Evolutionary conservation across 2,329 filamentous ascomycete genomes (phyloP).

Genomic region (Claviceps citrina): DNA sequence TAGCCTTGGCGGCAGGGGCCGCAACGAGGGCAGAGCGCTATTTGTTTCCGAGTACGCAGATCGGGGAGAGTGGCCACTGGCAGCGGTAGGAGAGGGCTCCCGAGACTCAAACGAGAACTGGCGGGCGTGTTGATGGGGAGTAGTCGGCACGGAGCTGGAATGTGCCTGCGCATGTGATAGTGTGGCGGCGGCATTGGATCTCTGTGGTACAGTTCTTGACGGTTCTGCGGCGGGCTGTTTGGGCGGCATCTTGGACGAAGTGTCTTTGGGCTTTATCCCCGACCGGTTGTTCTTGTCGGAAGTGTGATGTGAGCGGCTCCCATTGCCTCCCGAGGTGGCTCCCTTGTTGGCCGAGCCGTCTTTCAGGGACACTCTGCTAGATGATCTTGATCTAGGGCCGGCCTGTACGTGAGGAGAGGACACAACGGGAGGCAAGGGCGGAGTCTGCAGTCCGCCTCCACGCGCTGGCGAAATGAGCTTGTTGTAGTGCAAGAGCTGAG

Average conservation of each 20-base stretch:
- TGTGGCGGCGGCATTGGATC: constrained; percentile 15
- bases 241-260: constrained; percentile 32
- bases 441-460: constrained; percentile 39
- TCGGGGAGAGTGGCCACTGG: constrained; percentile 68
- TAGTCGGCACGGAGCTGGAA: constrained; percentile 85
- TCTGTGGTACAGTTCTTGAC: constrained; percentile 16
- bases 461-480: constrained; percentile 44
- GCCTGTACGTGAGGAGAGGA: constrained; percentile 42
- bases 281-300: constrained; percentile 46
- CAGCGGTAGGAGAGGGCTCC: constrained; percentile 63
- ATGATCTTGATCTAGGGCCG: constrained; percentile 40
- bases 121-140: constrained; percentile 75
- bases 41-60: constrained; percentile 85
- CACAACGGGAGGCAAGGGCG: constrained; percentile 38
- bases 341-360: constrained; percentile 31
- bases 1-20: constrained; percentile 42
- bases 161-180: constrained; percentile 29
- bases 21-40: constrained; percentile 52
- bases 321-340: constrained; percentile 42
- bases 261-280: constrained; percentile 45
- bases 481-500: constrained; percentile 50
- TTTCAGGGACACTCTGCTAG: constrained; percentile 44
- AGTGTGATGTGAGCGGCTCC: constrained; percentile 43
- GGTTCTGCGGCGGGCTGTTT: constrained; percentile 24
- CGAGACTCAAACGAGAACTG: constrained; percentile 67